Base-by-base conservation (phyloP, 2,329 filamentous ascomycete species). In the Ceratocystis diversiconidia region DNA sequence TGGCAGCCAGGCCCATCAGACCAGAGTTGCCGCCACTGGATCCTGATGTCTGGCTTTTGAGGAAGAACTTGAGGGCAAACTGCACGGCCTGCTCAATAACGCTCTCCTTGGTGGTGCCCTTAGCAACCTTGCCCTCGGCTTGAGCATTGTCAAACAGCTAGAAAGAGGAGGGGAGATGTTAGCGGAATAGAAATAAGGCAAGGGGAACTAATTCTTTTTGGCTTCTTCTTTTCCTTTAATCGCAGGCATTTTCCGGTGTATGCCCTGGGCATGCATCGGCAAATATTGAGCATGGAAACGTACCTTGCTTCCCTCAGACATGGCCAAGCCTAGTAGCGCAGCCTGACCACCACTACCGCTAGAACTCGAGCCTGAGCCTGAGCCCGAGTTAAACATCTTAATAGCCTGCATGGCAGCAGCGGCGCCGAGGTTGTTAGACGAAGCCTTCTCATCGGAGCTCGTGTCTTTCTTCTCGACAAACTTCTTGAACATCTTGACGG, bases 61-160 rank as follows among this genome's bases (percentile, higher is more conserved):
- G 77, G 75, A 92, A 96, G 84, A 96, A 88, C 82, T 95, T 91
- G 71, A 96, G 75, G 2, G 91, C 92, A 82, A 89, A 87, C 80
- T 95, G 86, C 1, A 85, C 91, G 2, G 92, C 92, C 74, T 85
- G 79, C 73, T 88, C 85, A 60, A 96, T 79, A 62, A 85, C 90
- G 61, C 85, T 85, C 76, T 96, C 85, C 82, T 96, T 96, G 76
- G 83, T 88, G 4, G 87, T 82, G 30, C 81, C 80, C 28, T 79
- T 75, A 2, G 77, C 73, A 22, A 83, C 76, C 70, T 81, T 79
- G 70, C 82, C 82, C 69, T 80, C 74, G 8, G 79, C 75, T 36
- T 78, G 73, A 73, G 85, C 82, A 72, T 78, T 75, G 69, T 86
- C 84, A 70, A 86, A 86, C 22, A 86, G 78, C 80, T 83, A 65